Evolutionary conservation across 2,329 filamentous ascomycete genomes (phyloP), one percentile per base, ranked within the genome.

Genomic region (Chaetomium globosum): DNA sequence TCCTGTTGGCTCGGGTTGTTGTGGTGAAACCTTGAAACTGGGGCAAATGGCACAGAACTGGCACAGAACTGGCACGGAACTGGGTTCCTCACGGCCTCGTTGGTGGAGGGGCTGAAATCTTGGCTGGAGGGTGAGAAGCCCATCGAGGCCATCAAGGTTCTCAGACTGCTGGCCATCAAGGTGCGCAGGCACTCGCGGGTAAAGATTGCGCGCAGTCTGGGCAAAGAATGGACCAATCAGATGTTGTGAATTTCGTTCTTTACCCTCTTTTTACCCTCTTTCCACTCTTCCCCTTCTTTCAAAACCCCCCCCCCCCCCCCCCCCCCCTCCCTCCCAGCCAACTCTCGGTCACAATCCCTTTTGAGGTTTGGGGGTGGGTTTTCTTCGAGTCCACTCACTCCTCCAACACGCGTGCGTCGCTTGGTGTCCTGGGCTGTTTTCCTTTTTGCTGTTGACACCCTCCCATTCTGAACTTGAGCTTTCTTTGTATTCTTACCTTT

Each of bases 121-220:
- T 56, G 58, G 52, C 59, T 57, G 21, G 39, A 43, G 39, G 39
- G 39, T 43, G 19, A 16, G 39, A 43, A 39, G 12, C 55, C 19
- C 48, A 36, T 46, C 36, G 39, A n/a, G 43, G 66, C 65, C 65
- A 53, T 67, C 65, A 66, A 66, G 67, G 68, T 70, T 67, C 67
- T 67, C 63, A 19, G 39, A 10, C n/a, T 28, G 55, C 33, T 61
- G 65, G 58, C 68, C 69, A 69, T 70, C 68, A 70, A 69, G 68
- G 68, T 70, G 59, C 63, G 30, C 12, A 10, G 33, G 33, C 33
- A 12, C 31, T 36, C 12, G 33, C 68, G 31, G 19, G 36, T 21
- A 53, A 59, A 66, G 53, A 68, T 65, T 65, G 49, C 56, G 33
- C 51, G 59, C 62, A 46, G 56, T 33, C 58, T 61, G 36, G 62